Conservation (phyloP, 2,329 filamentous ascomycete species). For the Epichloe gansuensis region DNA sequence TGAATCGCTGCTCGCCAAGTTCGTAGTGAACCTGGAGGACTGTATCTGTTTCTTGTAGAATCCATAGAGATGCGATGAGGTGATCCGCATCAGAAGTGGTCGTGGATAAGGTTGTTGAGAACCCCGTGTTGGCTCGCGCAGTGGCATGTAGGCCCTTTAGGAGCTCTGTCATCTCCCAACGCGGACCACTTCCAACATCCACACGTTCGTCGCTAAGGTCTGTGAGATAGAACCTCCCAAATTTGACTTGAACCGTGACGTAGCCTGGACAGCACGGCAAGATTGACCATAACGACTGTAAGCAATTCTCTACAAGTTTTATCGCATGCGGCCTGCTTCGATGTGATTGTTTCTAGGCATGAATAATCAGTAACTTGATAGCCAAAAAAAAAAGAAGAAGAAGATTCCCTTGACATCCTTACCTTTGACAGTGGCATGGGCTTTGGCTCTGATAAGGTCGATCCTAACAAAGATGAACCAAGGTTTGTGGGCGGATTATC, state of each 20-base stretch:
- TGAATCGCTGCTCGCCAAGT: conserved; percentile 4
- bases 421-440: neutral
- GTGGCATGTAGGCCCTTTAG: neutral
- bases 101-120: conserved; percentile 18
- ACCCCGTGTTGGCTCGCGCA: conserved; percentile 10
- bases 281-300: conserved; percentile 9
- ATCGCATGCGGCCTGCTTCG: conserved; percentile 7
- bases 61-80: conserved; percentile 10
- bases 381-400: neutral
- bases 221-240: conserved; percentile 19
- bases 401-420: neutral
- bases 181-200: conserved; percentile 11
- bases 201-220: conserved; percentile 10
- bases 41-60: conserved; percentile 8
- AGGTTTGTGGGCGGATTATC: neutral
- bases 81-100: conserved; percentile 14
- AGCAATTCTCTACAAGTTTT: conserved; percentile 5
- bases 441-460: neutral
- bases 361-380: neutral
- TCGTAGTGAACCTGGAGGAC: conserved; percentile 18
- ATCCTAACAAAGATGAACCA: neutral
- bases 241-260: conserved; percentile 13
- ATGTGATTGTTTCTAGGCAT: neutral
- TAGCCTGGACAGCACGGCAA: conserved; percentile 15
- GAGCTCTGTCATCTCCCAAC: conserved; percentile 8